Percentiles rank a stretch among this genome's conserved stretches.
These are phyloP conservation scores for Arthrobotrys pseudoclavata DNA, from an alignment of 2,329 filamentous ascomycete species.

Conservation along the genomic window DNA sequence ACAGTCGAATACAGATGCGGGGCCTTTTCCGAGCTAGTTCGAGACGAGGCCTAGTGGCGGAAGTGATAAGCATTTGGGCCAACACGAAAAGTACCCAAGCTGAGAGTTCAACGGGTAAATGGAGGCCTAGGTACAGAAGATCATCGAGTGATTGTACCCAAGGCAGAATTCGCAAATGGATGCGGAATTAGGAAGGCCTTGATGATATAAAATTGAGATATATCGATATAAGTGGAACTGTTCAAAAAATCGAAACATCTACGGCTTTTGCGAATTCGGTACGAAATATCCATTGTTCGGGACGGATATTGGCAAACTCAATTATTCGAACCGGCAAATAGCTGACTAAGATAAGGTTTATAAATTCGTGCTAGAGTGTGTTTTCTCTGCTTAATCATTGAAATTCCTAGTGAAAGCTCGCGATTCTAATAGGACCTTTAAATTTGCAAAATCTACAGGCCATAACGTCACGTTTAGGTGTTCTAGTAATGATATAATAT, in stretches of 20 bases:
- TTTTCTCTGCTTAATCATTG: too few species aligned
- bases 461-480: too few species aligned
- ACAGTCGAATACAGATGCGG: constrained; percentile 1
- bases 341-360: background rate
- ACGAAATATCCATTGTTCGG: background rate
- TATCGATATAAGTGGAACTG: background rate
- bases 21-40: constrained; percentile 21
- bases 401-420: too few species aligned
- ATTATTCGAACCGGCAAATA: background rate
- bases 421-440: too few species aligned
- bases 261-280: background rate
- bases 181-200: constrained; percentile 9
- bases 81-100: constrained; percentile 28
- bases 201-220: background rate
- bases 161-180: background rate
- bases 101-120: background rate
- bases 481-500: too few species aligned
- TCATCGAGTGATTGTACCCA: background rate
- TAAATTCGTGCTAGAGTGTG: too few species aligned
- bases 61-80: background rate
- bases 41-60: constrained; percentile 11
- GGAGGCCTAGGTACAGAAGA: background rate
- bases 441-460: too few species aligned
- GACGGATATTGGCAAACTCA: background rate
- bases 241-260: background rate